Evolutionary conservation across 441 rosid species (phyloP).

Genomic region (Capsella rubella): DNA sequence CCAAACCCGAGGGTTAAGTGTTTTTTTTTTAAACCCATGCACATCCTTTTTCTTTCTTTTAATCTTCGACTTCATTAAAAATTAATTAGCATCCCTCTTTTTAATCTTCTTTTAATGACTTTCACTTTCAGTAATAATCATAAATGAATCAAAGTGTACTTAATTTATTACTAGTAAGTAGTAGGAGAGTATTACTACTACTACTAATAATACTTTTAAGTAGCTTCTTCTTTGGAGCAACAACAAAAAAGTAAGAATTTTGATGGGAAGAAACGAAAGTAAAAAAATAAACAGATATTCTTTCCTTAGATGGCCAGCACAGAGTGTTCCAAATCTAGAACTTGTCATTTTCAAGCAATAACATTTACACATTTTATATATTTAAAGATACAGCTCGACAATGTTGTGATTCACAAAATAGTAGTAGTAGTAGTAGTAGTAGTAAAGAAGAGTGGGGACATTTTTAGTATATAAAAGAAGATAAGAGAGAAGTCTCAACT

Average conservation of each 20-base stretch:
- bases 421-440: not conserved
- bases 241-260: no score
- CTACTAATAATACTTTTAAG: no score
- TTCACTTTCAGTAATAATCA: not conserved
- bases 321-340: constrained; percentile 47
- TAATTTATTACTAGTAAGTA: no score
- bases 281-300: constrained; percentile 42
- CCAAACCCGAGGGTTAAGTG: constrained; percentile 15
- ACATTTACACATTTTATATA: not conserved
- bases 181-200: no score
- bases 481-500: no score
- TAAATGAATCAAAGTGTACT: not conserved
- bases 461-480: no score
- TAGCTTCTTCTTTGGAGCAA: no score
- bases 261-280: not conserved
- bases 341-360: constrained; percentile 43
- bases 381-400: constrained; percentile 41
- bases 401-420: constrained; percentile 30
- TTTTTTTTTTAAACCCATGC: no score
- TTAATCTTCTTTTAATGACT: constrained; percentile 1
- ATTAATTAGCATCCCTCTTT: constrained; percentile 23
- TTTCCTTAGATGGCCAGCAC: constrained; percentile 44
- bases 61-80: constrained; percentile 2
- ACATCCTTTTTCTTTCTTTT: constrained; percentile 5
- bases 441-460: constrained; percentile 33